These are phyloP conservation scores for Leccinum discolor DNA, from an alignment of 1,284 basidiomycete genomes.

Conservation along the genomic window DNA sequence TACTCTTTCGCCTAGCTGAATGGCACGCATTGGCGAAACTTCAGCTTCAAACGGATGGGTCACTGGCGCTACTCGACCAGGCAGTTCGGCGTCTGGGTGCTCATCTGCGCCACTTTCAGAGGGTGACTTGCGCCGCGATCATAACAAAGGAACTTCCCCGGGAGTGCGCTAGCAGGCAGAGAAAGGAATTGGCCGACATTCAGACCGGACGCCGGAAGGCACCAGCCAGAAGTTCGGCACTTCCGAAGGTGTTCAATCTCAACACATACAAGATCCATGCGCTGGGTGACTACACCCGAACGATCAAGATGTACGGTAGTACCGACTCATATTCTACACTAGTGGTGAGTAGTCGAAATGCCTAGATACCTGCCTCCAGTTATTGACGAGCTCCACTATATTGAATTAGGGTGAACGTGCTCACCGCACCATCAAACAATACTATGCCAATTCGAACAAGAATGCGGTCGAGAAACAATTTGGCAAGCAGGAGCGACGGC, in stretches of 20 bases:
- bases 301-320: neutral
- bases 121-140: no score
- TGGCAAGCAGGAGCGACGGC: neutral
- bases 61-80: neutral
- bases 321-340: neutral
- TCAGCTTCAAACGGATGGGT: neutral
- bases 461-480: neutral
- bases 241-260: no score
- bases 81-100: neutral
- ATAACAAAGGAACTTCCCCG: neutral
- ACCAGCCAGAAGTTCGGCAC: neutral
- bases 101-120: neutral
- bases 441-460: neutral
- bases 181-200: neutral
- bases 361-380: no score
- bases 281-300: neutral
- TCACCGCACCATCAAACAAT: neutral
- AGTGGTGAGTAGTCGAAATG: neutral
- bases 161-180: neutral
- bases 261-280: no score
- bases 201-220: neutral
- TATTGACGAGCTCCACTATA: neutral
- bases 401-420: neutral
- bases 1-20: neutral
- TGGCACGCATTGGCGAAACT: neutral